phyloP scores from a whole-genome alignment of 164 flowering plant genomes.

The Cinnamomum micranthum region DNA sequence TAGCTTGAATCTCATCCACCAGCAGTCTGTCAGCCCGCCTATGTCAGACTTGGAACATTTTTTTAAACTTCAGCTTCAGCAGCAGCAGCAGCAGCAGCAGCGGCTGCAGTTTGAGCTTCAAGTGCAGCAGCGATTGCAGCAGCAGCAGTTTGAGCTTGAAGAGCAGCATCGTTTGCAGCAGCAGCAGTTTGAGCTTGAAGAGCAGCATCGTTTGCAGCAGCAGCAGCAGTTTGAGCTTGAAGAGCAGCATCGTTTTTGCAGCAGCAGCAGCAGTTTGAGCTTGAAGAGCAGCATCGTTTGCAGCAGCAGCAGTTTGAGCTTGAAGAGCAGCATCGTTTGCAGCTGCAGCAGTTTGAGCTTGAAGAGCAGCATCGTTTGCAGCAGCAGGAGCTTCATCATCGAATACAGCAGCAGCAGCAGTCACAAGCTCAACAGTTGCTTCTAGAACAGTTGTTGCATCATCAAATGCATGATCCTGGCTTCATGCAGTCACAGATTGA shows the following conservation, averaged over 20 bases:
- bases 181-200: slow-evolving; percentile 31
- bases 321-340: slow-evolving; percentile 35
- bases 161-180: slow-evolving; percentile 39
- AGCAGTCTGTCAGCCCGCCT: slow-evolving; percentile 38
- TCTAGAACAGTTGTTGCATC: slow-evolving; percentile 32
- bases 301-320: slow-evolving; percentile 32
- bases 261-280: slow-evolving; percentile 51
- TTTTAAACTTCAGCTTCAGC: slow-evolving; percentile 47
- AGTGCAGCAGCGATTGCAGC: slow-evolving; percentile 38
- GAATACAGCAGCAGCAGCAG: slow-evolving; percentile 19
- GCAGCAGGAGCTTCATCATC: slow-evolving; percentile 56
- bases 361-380: slow-evolving; percentile 42
- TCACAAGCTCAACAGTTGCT: slow-evolving; percentile 2
- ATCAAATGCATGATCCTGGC: slow-evolving; percentile 48
- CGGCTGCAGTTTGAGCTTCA: slow-evolving; percentile 53
- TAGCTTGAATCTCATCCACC: slow-evolving; percentile 31
- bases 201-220: slow-evolving; percentile 36
- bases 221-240: slow-evolving; percentile 60
- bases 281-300: slow-evolving; percentile 36
- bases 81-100: slow-evolving; percentile 36
- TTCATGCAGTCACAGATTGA: slow-evolving; percentile 44
- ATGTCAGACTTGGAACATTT: slow-evolving; percentile 53
- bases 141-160: slow-evolving; percentile 41
- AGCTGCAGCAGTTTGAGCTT: slow-evolving; percentile 57
- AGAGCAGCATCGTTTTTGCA: slow-evolving; percentile 37